Percentiles rank a stretch among this genome's conserved stretches.
Evolutionary conservation across 1,284 basidiomycete species (phyloP).

Genomic region (Apiotrichum sp.): DNA sequence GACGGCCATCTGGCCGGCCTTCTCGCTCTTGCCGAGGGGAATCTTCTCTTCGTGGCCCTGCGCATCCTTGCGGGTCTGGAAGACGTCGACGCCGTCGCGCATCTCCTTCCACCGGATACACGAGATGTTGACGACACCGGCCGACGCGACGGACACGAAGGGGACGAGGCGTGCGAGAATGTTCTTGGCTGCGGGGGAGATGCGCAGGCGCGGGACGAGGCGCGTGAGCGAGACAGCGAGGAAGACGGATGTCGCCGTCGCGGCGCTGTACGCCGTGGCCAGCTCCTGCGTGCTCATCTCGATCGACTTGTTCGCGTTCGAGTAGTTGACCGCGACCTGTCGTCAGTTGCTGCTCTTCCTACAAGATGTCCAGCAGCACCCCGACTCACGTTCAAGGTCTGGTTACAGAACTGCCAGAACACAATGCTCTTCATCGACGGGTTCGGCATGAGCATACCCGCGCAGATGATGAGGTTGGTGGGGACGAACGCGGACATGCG

Average conservation of each 20-base stretch:
- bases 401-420: constrained; percentile 55
- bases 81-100: constrained; percentile 52
- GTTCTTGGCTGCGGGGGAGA: constrained; percentile 35
- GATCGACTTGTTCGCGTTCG: constrained; percentile 51
- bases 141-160: constrained; percentile 51
- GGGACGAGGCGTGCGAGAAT: constrained; percentile 50
- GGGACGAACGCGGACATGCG: constrained; percentile 53
- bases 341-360: constrained; percentile 3
- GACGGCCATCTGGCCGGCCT: constrained; percentile 51
- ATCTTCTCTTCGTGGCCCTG: constrained; percentile 36
- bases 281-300: constrained; percentile 49
- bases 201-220: constrained; percentile 47
- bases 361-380: not conserved
- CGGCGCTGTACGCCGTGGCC: constrained; percentile 50
- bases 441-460: constrained; percentile 51
- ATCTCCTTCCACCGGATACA: constrained; percentile 56
- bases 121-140: constrained; percentile 51
- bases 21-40: constrained; percentile 47
- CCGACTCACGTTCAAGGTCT: constrained; percentile 48
- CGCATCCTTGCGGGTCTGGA: constrained; percentile 28
- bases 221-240: constrained; percentile 52
- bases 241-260: constrained; percentile 50
- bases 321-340: constrained; percentile 38
- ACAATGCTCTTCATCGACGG: constrained; percentile 45
- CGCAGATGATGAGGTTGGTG: constrained; percentile 49